A percentile compares a stretch with the other conserved stretches of the same genome.
Evolutionary conservation across 352 stramenopile genomes (phyloP).

Genomic region (Phytophthora sansomeana): DNA sequence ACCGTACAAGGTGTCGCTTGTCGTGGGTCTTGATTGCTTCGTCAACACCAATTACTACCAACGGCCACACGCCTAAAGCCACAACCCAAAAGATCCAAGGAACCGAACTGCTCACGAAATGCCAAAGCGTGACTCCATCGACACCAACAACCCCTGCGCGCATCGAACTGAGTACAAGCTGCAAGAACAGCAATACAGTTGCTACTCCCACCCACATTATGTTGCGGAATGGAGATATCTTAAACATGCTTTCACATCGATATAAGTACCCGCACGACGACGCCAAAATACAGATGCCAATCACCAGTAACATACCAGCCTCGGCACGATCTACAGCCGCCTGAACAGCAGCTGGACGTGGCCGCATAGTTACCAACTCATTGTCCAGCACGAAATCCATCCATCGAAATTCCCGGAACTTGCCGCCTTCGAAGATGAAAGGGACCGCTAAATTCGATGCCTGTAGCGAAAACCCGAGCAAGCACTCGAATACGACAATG

Average conservation of each 20-base stretch:
- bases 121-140: conserved; percentile 59
- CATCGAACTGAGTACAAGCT: conserved; percentile 54
- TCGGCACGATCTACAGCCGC: conserved; percentile 79
- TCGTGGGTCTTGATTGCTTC: conserved; percentile 83
- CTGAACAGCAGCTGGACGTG: conserved; percentile 53
- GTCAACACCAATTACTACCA: conserved; percentile 65
- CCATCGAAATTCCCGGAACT: conserved; percentile 55
- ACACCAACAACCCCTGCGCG: conserved; percentile 54
- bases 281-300: conserved; percentile 72
- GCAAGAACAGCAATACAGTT: conserved; percentile 49
- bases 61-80: conserved; percentile 62
- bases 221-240: conserved; percentile 75
- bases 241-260: conserved; percentile 77
- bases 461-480: conserved; percentile 74
- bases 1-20: conserved; percentile 73
- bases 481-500: conserved; percentile 73
- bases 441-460: conserved; percentile 32
- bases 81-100: conserved; percentile 70
- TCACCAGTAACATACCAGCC: conserved; percentile 74
- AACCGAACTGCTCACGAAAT: conserved; percentile 57
- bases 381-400: conserved; percentile 72
- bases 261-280: conserved; percentile 82
- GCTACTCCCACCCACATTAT: conserved; percentile 63
- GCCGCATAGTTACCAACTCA: conserved; percentile 51
- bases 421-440: conserved; percentile 10